Evolutionary conservation across 208 protist genomes (phyloP).

Genomic region (Trichomonas gallinae): DNA sequence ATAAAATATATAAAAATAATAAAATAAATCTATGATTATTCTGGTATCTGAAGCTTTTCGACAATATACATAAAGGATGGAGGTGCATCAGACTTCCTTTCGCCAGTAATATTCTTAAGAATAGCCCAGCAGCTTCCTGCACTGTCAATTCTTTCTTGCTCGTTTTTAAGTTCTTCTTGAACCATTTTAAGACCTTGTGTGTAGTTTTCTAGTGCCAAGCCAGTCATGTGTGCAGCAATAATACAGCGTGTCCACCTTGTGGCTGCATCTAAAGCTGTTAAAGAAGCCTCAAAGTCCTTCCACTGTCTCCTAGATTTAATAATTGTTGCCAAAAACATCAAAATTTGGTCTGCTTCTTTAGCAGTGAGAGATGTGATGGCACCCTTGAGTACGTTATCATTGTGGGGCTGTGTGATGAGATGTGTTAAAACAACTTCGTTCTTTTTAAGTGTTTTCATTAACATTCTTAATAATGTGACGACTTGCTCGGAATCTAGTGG

Average conservation of each 20-base stretch:
- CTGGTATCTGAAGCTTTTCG: neutral
- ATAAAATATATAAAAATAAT: neutral
- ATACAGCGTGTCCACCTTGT: neutral
- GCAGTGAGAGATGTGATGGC: neutral
- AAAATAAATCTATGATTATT: neutral
- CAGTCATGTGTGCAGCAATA: neutral
- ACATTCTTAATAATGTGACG: neutral
- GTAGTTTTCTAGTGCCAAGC: neutral
- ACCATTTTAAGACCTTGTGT: neutral
- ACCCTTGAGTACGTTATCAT: too few species aligned
- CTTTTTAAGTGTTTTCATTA: neutral
- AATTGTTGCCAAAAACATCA: neutral
- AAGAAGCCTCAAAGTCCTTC: neutral
- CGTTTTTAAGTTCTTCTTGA: neutral
- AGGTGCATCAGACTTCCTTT: neutral
- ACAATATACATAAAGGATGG: conserved; percentile 15
- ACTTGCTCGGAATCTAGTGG: neutral
- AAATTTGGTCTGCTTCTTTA: neutral
- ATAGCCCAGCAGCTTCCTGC: neutral
- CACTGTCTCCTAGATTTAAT: neutral
- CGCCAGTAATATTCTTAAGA: neutral
- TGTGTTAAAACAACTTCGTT: neutral
- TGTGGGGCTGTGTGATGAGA: neutral
- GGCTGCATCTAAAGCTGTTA: neutral
- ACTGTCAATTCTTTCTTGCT: neutral